Conservation (phyloP, 257 asterid species). For the Petunia secreta region DNA sequence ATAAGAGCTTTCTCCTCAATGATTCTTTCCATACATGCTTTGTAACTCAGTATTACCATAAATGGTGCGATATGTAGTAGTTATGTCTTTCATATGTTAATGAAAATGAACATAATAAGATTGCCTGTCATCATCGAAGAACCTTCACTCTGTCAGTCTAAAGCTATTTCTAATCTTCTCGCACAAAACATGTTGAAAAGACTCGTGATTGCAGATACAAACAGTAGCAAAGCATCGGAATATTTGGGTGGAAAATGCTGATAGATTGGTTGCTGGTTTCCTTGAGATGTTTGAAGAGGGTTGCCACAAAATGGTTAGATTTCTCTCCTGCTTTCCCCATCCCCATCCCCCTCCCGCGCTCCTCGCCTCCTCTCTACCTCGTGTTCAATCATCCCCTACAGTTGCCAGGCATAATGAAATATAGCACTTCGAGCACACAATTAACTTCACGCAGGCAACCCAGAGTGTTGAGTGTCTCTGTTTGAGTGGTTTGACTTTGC, state of each 20-base stretch:
- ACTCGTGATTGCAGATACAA: conserved; percentile 48
- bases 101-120: conserved; percentile 4
- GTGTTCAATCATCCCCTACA: not conserved
- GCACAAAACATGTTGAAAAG: conserved; percentile 12
- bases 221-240: conserved; percentile 56
- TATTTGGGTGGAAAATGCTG: conserved; percentile 68
- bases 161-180: conserved; percentile 12
- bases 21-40: not conserved
- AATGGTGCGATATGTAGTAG: not conserved
- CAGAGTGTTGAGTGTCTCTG: not conserved
- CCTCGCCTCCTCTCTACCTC: no score
- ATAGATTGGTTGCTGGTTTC: conserved; percentile 64
- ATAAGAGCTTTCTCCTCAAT: not conserved
- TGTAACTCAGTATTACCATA: not conserved
- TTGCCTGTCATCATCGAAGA: not conserved
- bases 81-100: not conserved
- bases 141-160: not conserved
- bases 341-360: not conserved
- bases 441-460: not conserved
- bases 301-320: conserved; percentile 50
- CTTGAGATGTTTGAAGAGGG: conserved; percentile 69
- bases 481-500: not conserved
- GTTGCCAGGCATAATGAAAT: not conserved
- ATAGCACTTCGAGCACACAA: not conserved
- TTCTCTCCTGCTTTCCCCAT: not conserved